Base-by-base conservation (phyloP, 805 yeast species). In the Saccharomycopsis sp. region DNA sequence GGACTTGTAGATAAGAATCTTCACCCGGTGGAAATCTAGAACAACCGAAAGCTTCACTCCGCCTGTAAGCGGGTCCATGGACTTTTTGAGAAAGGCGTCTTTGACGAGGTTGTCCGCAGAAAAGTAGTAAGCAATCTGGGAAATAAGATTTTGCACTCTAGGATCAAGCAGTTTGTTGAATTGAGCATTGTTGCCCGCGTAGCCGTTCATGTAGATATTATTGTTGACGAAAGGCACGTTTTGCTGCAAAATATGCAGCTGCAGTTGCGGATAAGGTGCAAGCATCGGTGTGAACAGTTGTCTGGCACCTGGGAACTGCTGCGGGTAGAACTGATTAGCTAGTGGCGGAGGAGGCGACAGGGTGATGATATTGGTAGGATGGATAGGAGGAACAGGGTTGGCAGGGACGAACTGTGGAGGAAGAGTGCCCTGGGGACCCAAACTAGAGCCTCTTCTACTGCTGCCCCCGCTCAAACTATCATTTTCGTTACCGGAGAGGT, bases 61-160 rank as follows among this genome's bases (percentile, higher is more conserved):
- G 24, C 97, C 97, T 59, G 82, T 77, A 52, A 79, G 66, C 2
- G 4, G 66, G 70, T 85, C 81, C 95, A 92, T 88, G 66, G 87
- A 88, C 63, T 82, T 80, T 71, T 97, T 83, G 72, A 94, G 77
- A 69, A 74, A 92, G 54, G 85, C 75, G 73, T 94, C 99, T 73
- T 90, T 88, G 65, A 86, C 76, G 72, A 94, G 78, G 72, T 94
- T 94, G 65, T 90, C 96, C 54, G 84, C 77, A 34, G 95, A 85
- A 74, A 94, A 88, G 72, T 94, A 94, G 76, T 94, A 94, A 68
- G 89, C 94, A 55, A 92, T 75, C 76, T 91, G 98, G 70, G 69
- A 70, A 5, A 79, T 68, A 34, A 78, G 71, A 46, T 37, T 64
- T 55, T 37, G 61, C 66, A 54, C 57, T 67, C 68, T 61, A 63